phyloP scores from a whole-genome alignment of 2,329 filamentous ascomycete species.

The Paraphaeosphaeria sporulosa region DNA sequence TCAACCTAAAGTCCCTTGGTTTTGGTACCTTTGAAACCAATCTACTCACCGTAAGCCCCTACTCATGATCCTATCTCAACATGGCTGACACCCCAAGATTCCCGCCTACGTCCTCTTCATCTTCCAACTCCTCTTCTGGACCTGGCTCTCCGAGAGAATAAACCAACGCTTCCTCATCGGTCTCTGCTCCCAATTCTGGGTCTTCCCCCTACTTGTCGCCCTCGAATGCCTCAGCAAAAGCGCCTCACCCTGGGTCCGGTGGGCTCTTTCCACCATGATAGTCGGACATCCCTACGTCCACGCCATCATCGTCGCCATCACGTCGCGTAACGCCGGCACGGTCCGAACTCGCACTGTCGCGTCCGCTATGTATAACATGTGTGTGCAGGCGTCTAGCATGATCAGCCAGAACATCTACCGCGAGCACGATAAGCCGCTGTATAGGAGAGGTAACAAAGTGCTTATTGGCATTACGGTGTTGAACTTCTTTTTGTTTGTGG shows the following conservation, averaged over 20 bases:
- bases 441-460: constrained; percentile 62
- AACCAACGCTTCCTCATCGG: constrained; percentile 61
- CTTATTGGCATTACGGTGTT: constrained; percentile 60
- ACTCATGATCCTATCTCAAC: background rate
- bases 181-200: constrained; percentile 50
- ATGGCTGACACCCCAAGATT: constrained; percentile 28
- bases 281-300: constrained; percentile 55
- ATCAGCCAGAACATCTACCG: constrained; percentile 59
- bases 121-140: constrained; percentile 59
- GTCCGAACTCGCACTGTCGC: constrained; percentile 55
- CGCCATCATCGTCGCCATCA: constrained; percentile 54
- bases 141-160: constrained; percentile 58
- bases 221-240: constrained; percentile 41
- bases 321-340: constrained; percentile 52
- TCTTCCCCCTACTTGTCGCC: constrained; percentile 48
- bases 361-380: constrained; percentile 54
- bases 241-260: constrained; percentile 50
- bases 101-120: constrained; percentile 58
- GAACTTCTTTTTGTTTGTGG: constrained; percentile 60
- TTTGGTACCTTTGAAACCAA: constrained; percentile 50
- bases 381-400: constrained; percentile 41
- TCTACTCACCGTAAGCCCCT: constrained; percentile 40
- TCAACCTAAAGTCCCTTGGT: constrained; percentile 44
- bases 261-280: constrained; percentile 48
- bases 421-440: constrained; percentile 59